Conservation (phyloP, 2,329 filamentous ascomycete genomes). For the Cadophora gregata region DNA sequence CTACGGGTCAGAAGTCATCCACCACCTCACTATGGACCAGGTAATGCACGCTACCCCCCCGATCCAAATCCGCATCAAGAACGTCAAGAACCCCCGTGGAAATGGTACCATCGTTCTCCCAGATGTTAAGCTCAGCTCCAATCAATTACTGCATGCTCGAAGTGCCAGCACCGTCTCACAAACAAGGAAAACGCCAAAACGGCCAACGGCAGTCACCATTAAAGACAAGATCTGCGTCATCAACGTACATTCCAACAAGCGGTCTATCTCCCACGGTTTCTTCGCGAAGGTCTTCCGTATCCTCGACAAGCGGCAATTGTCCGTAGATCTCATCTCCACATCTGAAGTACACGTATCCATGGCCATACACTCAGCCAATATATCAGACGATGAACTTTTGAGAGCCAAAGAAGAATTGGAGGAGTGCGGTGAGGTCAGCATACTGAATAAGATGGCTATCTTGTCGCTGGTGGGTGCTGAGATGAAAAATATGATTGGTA, state of each 20-base stretch:
- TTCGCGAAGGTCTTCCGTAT: slow-evolving; percentile 93
- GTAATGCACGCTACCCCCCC: slow-evolving; percentile 79
- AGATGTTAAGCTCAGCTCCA: slow-evolving; percentile 61
- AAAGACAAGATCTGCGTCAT: slow-evolving; percentile 97
- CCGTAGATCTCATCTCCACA: slow-evolving; percentile 95
- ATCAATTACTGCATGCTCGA: slow-evolving; percentile 58
- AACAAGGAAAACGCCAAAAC: slow-evolving; percentile 65
- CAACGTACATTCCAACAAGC: slow-evolving; percentile 97
- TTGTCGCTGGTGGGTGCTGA: slow-evolving; percentile 92
- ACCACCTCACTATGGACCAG: slow-evolving; percentile 99
- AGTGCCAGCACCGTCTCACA: slow-evolving; percentile 51
- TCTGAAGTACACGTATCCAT: slow-evolving; percentile 97
- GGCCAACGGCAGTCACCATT: slow-evolving; percentile 91
- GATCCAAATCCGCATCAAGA: slow-evolving; percentile 89
- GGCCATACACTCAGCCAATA: slow-evolving; percentile 85
- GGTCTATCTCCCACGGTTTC: slow-evolving; percentile 94
- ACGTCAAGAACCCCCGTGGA: slow-evolving; percentile 84
- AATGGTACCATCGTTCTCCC: slow-evolving; percentile 84
- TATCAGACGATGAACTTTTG: slow-evolving; percentile 66
- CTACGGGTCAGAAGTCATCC: slow-evolving; percentile 95
- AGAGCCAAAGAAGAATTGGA: slow-evolving; percentile 74
- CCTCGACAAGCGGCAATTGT: slow-evolving; percentile 83
- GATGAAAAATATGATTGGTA: slow-evolving; percentile 97
- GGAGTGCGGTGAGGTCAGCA: slow-evolving; percentile 86
- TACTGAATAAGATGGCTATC: slow-evolving; percentile 92